Evolutionary conservation across 768 basidiomycete species (phyloP).

Genomic region (Favolaschia claudopus): DNA sequence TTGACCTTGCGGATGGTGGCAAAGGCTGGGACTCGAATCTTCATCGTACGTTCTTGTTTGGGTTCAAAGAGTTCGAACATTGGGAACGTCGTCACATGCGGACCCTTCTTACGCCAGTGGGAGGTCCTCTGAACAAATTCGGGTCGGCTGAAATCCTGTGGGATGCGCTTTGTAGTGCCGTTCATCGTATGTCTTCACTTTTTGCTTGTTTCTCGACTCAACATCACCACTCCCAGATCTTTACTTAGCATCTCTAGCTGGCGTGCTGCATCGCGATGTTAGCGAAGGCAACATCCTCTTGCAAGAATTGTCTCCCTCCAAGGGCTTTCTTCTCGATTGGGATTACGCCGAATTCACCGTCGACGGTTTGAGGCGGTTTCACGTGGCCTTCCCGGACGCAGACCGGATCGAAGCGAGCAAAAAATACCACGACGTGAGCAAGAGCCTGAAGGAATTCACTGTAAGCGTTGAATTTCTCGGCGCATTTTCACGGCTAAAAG

Average conservation of each 20-base stretch:
- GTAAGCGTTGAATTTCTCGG: conserved; percentile 1
- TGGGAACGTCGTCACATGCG: conserved; percentile 6
- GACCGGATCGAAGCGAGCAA: neutral
- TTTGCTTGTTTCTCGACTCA: neutral
- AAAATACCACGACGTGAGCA: neutral
- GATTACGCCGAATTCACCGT: conserved; percentile 13
- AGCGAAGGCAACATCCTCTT: conserved; percentile 12
- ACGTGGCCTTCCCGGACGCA: neutral
- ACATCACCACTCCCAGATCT: neutral
- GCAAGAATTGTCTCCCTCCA: neutral
- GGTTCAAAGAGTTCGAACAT: no score
- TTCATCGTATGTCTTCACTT: neutral
- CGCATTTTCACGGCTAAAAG: neutral
- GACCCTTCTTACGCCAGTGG: conserved; percentile 6
- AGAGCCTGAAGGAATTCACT: conserved; percentile 4
- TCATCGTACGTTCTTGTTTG: no score
- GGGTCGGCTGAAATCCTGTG: neutral
- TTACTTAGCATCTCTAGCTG: neutral
- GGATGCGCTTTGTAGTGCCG: neutral
- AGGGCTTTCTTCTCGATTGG: conserved; percentile 8
- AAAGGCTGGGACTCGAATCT: neutral
- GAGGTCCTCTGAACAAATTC: neutral
- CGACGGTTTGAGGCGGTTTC: neutral
- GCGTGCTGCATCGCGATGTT: conserved; percentile 11
- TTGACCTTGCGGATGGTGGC: neutral